Base-by-base conservation (phyloP, 129 eudicot genomes). In the Tagetes patula region DNA sequence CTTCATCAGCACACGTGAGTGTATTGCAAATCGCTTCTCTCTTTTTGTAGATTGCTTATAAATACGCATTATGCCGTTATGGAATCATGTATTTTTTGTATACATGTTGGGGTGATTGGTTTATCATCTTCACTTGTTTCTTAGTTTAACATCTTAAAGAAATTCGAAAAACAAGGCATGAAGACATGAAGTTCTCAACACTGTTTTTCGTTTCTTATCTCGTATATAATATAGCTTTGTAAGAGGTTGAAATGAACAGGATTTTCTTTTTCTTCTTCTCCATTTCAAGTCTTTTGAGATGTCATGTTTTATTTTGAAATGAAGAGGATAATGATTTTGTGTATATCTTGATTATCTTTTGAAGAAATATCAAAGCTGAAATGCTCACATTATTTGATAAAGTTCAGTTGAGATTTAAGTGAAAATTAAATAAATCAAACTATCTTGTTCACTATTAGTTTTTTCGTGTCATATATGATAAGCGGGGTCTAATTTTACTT, bases 1-100 rank as follows among this genome's bases (percentile, higher is more conserved):
- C 96, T 93, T 73, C 95, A 90, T 77, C 98, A 93, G 55, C 98
- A 93, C 88, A 93, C 98, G 96, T 93, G 83, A 81, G 98, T 79
- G 64, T 55, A 11, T 43, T 2, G 1, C 40, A 39, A 33, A 27
- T 64, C 59, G 37, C 12, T 36, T 47, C 13, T 76, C 0, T 0
- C 8, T 45, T 33, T 20, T 27, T 14, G n/a, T 38, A 30, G 7
- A 11, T 64, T 64, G 72, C 54, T 66, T 47, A 9, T 47, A 11
- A 47, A 36, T 30, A 42, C 43, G 53, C 71, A 30, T 8, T 3
- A 8, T 55, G 60, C 7, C 3, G 5, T 40, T 20, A 10, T 9
- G 11, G 52, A 42, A 58, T 53, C 59, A 53, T 32, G 0, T 14
- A 20, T 7, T 5, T 8, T 39, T 13, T 14, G 45, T 42, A 53